phyloP scores from a whole-genome alignment of 1,139 yeast species.

The Hansenula sp. region DNA sequence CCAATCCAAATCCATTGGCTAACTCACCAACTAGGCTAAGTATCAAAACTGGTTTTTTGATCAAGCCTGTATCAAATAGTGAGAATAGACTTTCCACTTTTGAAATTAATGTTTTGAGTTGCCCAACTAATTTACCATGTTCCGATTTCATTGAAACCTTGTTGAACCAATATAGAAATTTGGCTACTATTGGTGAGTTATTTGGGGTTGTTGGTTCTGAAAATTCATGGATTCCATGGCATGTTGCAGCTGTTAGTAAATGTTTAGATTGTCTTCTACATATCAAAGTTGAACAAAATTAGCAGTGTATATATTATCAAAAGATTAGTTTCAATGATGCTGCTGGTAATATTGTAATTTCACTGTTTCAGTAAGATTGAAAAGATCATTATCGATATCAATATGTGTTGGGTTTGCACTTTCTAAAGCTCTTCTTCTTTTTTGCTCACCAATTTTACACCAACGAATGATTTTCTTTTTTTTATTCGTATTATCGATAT shows the following conservation, averaged over 20 bases:
- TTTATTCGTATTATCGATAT: not conserved
- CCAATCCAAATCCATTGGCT: conserved; percentile 57
- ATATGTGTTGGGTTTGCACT: not conserved
- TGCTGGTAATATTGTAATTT: not conserved
- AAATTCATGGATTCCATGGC: conserved; percentile 70
- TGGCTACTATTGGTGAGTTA: conserved; percentile 45
- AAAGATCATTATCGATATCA: conserved; percentile 1
- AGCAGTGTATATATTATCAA: not conserved
- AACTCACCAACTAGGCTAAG: conserved; percentile 72
- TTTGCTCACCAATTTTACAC: conserved; percentile 15
- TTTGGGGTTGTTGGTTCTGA: conserved; percentile 35
- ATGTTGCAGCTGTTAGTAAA: conserved; percentile 71
- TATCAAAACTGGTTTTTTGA: conserved; percentile 65
- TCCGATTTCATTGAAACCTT: conserved; percentile 55
- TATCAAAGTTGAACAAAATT: conserved; percentile 27
- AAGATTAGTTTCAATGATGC: not conserved
- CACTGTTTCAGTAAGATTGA: conserved; percentile 1
- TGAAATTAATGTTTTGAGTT: conserved; percentile 66
- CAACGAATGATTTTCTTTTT: conserved; percentile 2
- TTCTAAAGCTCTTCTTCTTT: conserved; percentile 8
- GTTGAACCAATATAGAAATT: conserved; percentile 62
- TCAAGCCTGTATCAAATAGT: conserved; percentile 36
- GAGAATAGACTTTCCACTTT: conserved; percentile 27
- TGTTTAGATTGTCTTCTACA: conserved; percentile 46
- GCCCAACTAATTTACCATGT: conserved; percentile 60